phyloP scores from a whole-genome alignment of 352 stramenopile genomes.

The Globisporangium yorkense region DNA sequence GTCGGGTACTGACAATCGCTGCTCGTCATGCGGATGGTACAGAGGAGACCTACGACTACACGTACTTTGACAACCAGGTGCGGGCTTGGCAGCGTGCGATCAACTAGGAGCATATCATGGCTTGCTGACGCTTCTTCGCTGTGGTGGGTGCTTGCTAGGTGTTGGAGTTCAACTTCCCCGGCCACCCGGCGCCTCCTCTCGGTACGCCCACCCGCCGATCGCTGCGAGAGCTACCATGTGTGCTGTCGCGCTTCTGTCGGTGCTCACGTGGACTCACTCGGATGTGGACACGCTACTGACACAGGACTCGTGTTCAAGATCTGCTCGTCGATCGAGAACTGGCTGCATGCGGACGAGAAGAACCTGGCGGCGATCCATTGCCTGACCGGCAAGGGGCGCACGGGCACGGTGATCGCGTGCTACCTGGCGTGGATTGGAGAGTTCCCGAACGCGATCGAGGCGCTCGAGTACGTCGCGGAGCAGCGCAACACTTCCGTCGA shows the following conservation, averaged over 20 bases:
- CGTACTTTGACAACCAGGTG: constrained; percentile 92
- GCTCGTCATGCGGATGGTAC: not conserved
- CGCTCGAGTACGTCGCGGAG: constrained; percentile 91
- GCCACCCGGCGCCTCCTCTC: constrained; percentile 94
- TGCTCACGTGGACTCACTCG: not conserved
- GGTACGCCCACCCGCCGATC: constrained; percentile 22
- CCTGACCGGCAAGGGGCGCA: constrained; percentile 94
- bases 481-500: constrained; percentile 85
- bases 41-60: constrained; percentile 96
- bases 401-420: constrained; percentile 91
- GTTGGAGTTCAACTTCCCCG: constrained; percentile 96
- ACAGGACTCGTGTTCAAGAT: constrained; percentile 95
- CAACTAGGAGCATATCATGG: too few relatives aligned
- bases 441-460: constrained; percentile 90
- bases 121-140: not conserved
- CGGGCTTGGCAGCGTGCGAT: too few relatives aligned
- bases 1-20: not conserved
- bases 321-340: constrained; percentile 95
- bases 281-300: not conserved
- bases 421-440: constrained; percentile 95
- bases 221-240: not conserved
- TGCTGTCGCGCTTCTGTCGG: not conserved
- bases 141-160: constrained; percentile 31
- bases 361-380: constrained; percentile 97
- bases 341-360: constrained; percentile 92